Evolutionary conservation across 495 filamentous ascomycete genomes (phyloP), one percentile per base, ranked within the genome.

Genomic region (Aspergillus heteromorphus): DNA sequence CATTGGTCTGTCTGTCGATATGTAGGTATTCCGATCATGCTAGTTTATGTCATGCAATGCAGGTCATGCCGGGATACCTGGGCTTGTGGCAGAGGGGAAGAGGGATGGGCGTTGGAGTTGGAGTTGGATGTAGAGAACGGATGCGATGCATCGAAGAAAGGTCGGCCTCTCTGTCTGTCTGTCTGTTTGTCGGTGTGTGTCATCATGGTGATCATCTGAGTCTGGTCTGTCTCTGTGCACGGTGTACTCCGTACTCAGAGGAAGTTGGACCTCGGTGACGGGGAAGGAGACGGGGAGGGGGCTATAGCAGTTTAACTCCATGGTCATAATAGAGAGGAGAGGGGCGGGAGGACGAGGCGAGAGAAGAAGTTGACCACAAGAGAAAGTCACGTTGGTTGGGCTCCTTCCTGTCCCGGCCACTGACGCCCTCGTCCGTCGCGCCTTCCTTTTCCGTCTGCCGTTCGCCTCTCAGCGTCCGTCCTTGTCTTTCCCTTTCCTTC

Each of bases 21-120:
- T 36, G 29, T 20, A 21, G 13, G 31, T 40, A 47, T 51, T 49
- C n/a, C 23, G 41, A 45, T 41, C 34, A 47, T 48, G 45, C 51
- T 30, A 55, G 49, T 25, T 30, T 47, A 50, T 59, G 45, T 42
- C 42, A 54, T 52, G 47, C 40, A 34, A 53, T 62, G 55, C 55
- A 58, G 17, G 59, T 34, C 25, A 50, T 58, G 47, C 58, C 48
- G 49, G 58, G 58, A 53, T 62, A 43, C 10, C 34, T 38, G 21
- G 11, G 43, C 53, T 40, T 5, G 23, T 49, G 50, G 23, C 21
- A 40, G 48, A 55, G 50, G 49, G 29, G 25, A 40, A 38, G n/a
- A n/a, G n/a, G n/a, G n/a, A n/a, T n/a, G n/a, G n/a, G n/a, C n/a
- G n/a, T n/a, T n/a, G n/a, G n/a, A n/a, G n/a, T n/a, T n/a, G n/a